phyloP scores from a whole-genome alignment of 2,329 filamentous ascomycete species.

The Claviceps africana region DNA sequence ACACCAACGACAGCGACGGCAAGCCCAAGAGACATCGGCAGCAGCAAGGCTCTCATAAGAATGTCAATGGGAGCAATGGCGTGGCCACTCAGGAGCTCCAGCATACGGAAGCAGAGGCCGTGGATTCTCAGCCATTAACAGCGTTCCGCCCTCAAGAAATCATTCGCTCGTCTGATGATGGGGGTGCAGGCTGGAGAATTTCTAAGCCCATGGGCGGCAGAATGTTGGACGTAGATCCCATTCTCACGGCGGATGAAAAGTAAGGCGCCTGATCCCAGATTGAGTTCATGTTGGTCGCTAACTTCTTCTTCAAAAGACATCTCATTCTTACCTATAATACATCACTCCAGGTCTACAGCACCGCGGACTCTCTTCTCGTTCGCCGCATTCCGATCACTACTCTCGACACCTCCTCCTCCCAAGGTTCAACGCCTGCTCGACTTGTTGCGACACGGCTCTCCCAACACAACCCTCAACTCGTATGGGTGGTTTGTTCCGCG shows the following conservation, averaged over 20 bases:
- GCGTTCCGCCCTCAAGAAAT: conserved; percentile 12
- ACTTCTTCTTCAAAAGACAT: conserved; percentile 32
- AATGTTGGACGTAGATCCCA: conserved; percentile 50
- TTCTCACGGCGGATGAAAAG: conserved; percentile 48
- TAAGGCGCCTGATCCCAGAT: conserved; percentile 21
- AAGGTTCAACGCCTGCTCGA: conserved; percentile 14
- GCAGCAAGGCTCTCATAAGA: conserved; percentile 18
- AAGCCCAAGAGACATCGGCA: conserved; percentile 27
- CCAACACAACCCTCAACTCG: conserved; percentile 25
- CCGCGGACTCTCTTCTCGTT: conserved; percentile 65
- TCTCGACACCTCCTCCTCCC: conserved; percentile 14
- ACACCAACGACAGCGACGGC: conserved; percentile 26
- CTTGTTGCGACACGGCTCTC: conserved; percentile 30
- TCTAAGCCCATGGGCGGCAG: conserved; percentile 52
- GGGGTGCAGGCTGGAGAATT: conserved; percentile 38
- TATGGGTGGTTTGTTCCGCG: conserved; percentile 48
- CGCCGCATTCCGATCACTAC: conserved; percentile 48
- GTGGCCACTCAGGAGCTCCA: neutral
- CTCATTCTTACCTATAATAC: conserved; percentile 63
- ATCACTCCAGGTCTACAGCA: conserved; percentile 68
- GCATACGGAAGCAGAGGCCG: conserved; percentile 5
- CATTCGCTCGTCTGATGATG: conserved; percentile 15
- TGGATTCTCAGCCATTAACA: conserved; percentile 3
- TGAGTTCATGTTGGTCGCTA: neutral
- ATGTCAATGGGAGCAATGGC: conserved; percentile 12